Percentiles rank a stretch among this genome's conserved stretches.
Conservation (phyloP, 1,284 basidiomycete species). For the Cutaneotrichosporon spelunceum region DNA sequence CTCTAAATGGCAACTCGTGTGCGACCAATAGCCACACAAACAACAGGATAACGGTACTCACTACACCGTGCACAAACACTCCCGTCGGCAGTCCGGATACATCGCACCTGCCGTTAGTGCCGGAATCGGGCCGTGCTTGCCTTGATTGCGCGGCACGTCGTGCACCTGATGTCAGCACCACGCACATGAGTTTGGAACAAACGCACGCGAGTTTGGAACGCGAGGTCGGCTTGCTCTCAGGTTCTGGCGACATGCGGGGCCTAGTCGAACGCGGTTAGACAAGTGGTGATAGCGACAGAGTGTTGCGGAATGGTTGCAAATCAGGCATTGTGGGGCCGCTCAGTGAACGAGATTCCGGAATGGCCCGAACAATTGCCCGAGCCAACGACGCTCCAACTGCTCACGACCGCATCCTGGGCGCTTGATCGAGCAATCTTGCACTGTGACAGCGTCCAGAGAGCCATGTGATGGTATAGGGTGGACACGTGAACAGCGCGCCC, state of each 20-base stretch:
- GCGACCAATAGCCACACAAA: background rate
- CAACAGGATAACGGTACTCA: constrained; percentile 13
- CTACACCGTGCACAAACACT: constrained; percentile 29
- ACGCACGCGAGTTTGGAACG: constrained; percentile 24
- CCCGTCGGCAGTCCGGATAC: constrained; percentile 25
- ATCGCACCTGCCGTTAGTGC: constrained; percentile 27
- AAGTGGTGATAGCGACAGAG: background rate
- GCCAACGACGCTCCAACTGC: too few species aligned
- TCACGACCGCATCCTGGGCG: too few species aligned
- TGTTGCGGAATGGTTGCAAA: background rate
- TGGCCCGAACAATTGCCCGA: too few species aligned
- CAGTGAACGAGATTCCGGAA: too few species aligned
- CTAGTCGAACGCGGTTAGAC: background rate
- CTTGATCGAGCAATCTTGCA: too few species aligned
- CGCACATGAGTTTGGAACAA: too few species aligned
- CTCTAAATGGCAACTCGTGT: background rate
- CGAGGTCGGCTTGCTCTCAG: constrained; percentile 12
- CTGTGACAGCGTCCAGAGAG: too few species aligned
- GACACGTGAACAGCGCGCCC: too few species aligned
- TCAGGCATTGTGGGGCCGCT: too few species aligned
- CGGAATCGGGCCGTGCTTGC: constrained; percentile 12
- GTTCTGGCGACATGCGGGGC: constrained; percentile 6
- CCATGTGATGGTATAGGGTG: too few species aligned
- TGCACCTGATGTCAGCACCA: constrained; percentile 21
- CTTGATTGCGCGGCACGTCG: constrained; percentile 33